Base-by-base conservation (phyloP, 2,329 filamentous ascomycete species). In the Xylariaceae sp. region DNA sequence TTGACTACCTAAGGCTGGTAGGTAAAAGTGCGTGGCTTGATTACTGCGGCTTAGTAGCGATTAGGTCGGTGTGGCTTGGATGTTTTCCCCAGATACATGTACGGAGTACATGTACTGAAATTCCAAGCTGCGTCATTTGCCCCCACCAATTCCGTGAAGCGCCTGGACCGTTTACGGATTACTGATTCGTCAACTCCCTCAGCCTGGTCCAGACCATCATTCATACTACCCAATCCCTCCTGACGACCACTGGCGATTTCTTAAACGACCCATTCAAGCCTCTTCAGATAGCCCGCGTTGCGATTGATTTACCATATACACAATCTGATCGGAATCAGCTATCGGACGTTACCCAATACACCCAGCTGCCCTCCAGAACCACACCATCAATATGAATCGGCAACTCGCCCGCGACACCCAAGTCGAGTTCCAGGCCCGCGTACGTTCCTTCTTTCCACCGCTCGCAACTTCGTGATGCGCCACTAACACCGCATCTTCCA, bases 371-470 rank as follows among this genome's bases (percentile, higher is more conserved):
- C n/a, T n/a, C n/a, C 21, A 29, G 23, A 20, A 18, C 43, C 42
- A 21, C 48, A 32, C 54, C 56, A 44, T 44, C 71, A 76, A 57
- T 54, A 86, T 86, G 83, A 84, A 83, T 72, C 79, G 82, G 70
- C 82, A 85, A 69, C 75, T 79, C 55, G 78, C 81, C 62, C 79
- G 82, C 72, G 83, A 85, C 72, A 85, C 82, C 80, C 81, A 86
- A 68, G 79, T 82, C 73, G 83, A 86, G 73, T 85, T 86, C 70
- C 82, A 86, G 69, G 83, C 83, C 58, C 81, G 83, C 71, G 79
- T 81, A 73, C 55, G 71, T 63, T 19, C 29, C 64, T 48, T 44
- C 20, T 43, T 12, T 12, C 26, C 40, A 16, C 21, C 18, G 18
- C 18, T 29, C 21, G 2, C 20, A 47, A 40, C 46, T 50, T 9